A percentile compares a stretch with the other conserved stretches of the same genome.
Conservation (phyloP, 2,329 filamentous ascomycete genomes). For the Colletotrichum somersetense region DNA sequence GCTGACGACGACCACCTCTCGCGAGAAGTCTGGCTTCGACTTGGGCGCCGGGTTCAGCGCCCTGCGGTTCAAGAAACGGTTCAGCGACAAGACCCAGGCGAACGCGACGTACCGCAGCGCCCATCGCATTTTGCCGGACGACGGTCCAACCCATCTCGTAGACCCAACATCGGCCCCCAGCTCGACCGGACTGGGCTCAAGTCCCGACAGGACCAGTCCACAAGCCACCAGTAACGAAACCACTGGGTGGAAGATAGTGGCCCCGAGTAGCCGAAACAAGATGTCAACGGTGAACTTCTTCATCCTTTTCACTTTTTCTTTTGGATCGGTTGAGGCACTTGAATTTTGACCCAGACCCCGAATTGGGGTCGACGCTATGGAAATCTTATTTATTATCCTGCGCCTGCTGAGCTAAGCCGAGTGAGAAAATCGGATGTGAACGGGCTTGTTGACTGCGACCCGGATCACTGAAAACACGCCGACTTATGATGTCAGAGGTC, state of each 20-base stretch:
- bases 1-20: not conserved
- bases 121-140: not conserved
- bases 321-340: not conserved
- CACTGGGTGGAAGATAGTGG: not conserved
- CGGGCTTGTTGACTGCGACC: not conserved
- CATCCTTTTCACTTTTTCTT: not conserved
- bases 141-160: not conserved
- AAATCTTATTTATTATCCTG: not conserved
- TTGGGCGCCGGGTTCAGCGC: not conserved
- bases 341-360: not conserved
- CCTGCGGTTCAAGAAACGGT: not conserved
- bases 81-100: not conserved
- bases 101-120: not conserved
- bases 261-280: not conserved
- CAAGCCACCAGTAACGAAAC: not conserved
- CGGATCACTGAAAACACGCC: not conserved
- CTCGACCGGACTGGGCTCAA: not conserved
- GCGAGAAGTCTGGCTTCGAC: not conserved
- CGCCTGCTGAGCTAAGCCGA: not conserved
- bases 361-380: not conserved
- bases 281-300: not conserved
- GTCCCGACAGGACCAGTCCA: not conserved
- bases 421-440: not conserved
- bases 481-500: not conserved
- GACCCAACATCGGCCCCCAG: not conserved